phyloP scores from a whole-genome alignment of 768 basidiomycete species.

The Hericium erinaceus region DNA sequence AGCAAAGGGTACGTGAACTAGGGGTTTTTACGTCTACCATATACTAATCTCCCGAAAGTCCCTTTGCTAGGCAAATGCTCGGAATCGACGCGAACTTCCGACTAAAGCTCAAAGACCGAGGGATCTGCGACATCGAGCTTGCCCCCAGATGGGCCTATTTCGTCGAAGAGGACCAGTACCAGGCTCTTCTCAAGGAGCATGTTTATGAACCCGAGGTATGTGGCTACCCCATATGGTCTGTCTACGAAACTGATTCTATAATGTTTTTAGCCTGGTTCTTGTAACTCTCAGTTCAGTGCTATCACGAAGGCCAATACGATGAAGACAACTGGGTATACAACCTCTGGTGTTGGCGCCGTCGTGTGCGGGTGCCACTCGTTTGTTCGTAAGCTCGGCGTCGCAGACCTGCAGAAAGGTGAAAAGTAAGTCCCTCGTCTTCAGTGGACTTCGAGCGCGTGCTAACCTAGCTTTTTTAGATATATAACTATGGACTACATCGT shows the following conservation, averaged over 20 bases:
- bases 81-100: conserved; percentile 17
- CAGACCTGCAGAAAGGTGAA: conserved; percentile 26
- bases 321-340: background rate
- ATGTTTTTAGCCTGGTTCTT: background rate
- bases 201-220: background rate
- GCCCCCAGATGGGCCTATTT: background rate
- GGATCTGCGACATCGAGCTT: background rate
- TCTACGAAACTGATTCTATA: background rate
- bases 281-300: background rate
- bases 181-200: background rate
- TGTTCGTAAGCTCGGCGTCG: conserved; percentile 17
- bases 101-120: background rate
- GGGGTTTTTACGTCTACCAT: too few species aligned
- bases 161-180: background rate
- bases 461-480: conserved; percentile 12
- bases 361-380: conserved; percentile 1
- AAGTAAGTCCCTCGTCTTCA: conserved; percentile 12
- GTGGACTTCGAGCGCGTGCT: background rate
- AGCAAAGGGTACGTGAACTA: too few species aligned
- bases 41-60: too few species aligned
- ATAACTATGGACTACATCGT: conserved; percentile 23
- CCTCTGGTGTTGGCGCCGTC: background rate
- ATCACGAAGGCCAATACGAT: background rate
- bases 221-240: too few species aligned
- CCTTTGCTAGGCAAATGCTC: too few species aligned